Evolutionary conservation across 1,284 basidiomycete species (phyloP).

Genomic region (Singerocomus inundabilis): DNA sequence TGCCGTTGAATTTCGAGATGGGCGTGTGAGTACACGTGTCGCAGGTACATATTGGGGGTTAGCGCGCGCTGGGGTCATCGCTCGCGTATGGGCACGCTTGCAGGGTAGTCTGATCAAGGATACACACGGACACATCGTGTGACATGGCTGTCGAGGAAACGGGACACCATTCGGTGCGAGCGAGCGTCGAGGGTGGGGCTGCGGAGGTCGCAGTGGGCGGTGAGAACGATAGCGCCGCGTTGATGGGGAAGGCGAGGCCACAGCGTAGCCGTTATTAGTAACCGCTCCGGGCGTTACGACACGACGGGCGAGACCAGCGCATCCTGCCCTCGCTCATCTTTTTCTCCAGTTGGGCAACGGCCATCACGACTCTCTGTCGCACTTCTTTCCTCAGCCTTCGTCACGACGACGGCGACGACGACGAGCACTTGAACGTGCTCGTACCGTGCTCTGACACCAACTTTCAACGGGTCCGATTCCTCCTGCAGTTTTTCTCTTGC

Average conservation of each 20-base stretch:
- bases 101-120: background rate
- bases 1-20: slow-evolving; percentile 29
- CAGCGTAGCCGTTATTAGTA: slow-evolving; percentile 29
- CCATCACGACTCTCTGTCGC: slow-evolving; percentile 11
- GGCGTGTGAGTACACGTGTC: slow-evolving; percentile 37
- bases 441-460: slow-evolving; percentile 22
- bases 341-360: slow-evolving; percentile 23
- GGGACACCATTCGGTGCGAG: background rate
- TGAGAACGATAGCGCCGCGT: slow-evolving; percentile 17
- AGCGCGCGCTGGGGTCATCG: slow-evolving; percentile 24
- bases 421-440: slow-evolving; percentile 23
- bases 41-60: slow-evolving; percentile 27
- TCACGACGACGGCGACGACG: slow-evolving; percentile 9
- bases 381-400: slow-evolving; percentile 8
- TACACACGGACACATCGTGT: background rate
- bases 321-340: slow-evolving; percentile 4
- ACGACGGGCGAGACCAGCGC: slow-evolving; percentile 35
- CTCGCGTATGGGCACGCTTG: slow-evolving; percentile 6
- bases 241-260: slow-evolving; percentile 21
- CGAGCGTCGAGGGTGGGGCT: slow-evolving; percentile 1
- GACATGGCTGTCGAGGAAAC: slow-evolving; percentile 1
- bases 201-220: slow-evolving; percentile 7
- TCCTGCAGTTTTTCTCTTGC: slow-evolving; percentile 9
- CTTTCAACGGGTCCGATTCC: slow-evolving; percentile 16
- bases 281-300: slow-evolving; percentile 33